These are phyloP conservation scores for Phytophthora palmivora DNA, from an alignment of 352 stramenopile species.

Conservation along the genomic window DNA sequence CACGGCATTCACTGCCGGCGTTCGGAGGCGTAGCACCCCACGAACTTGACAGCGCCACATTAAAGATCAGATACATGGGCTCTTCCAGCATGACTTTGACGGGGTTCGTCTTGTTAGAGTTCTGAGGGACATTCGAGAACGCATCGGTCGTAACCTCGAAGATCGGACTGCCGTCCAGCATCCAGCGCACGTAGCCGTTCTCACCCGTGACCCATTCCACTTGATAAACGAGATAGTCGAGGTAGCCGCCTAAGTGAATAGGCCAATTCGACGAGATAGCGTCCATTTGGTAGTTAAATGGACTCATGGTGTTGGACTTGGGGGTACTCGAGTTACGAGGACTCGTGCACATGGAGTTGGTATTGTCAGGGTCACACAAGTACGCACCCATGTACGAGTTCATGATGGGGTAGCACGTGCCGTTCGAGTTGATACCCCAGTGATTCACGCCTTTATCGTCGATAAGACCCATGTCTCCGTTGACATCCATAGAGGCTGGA, in stretches of 20 bases:
- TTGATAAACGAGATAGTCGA: constrained; percentile 69
- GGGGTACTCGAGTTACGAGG: constrained; percentile 45
- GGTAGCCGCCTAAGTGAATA: constrained; percentile 64
- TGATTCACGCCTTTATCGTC: constrained; percentile 39
- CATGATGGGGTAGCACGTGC: constrained; percentile 67
- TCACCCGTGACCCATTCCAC: constrained; percentile 76
- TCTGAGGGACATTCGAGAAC: constrained; percentile 62
- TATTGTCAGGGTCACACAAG: constrained; percentile 67
- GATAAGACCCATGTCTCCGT: constrained; percentile 47
- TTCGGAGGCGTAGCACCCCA: constrained; percentile 83
- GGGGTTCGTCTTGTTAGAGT: constrained; percentile 50
- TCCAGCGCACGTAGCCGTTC: constrained; percentile 75
- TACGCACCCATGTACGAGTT: constrained; percentile 74
- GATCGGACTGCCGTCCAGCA: constrained; percentile 60
- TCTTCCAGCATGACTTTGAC: constrained; percentile 84
- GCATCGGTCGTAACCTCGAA: constrained; percentile 68
- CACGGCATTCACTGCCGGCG: constrained; percentile 51
- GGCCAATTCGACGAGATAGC: constrained; percentile 81
- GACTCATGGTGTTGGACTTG: constrained; percentile 63
- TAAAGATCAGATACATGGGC: constrained; percentile 94
- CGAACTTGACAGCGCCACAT: constrained; percentile 91
- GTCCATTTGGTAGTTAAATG: constrained; percentile 84
- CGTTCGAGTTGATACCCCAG: constrained; percentile 74
- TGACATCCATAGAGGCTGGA: constrained; percentile 51
- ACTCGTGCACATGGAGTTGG: constrained; percentile 38